These are phyloP conservation scores for Podaxis sp. DNA, from an alignment of 768 basidiomycete species.

Conservation along the genomic window DNA sequence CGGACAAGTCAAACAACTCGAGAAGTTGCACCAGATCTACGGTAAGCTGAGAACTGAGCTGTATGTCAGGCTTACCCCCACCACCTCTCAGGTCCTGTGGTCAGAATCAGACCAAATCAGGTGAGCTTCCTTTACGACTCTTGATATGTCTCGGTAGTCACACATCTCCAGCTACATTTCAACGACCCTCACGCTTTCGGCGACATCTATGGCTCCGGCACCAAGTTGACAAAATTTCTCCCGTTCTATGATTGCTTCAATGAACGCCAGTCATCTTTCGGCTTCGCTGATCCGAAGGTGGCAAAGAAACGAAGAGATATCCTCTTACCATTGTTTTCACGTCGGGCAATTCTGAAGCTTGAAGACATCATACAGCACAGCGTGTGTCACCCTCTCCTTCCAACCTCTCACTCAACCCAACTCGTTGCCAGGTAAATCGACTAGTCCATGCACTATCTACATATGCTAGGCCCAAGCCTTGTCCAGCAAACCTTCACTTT, in stretches of 20 bases:
- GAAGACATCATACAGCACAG: constrained; percentile 28
- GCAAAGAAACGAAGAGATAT: constrained; percentile 29
- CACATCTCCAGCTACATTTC: constrained; percentile 33
- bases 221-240: constrained; percentile 28
- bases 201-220: constrained; percentile 30
- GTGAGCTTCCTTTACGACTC: constrained; percentile 20
- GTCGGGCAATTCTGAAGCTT: constrained; percentile 30
- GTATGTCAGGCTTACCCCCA: neutral
- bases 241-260: constrained; percentile 27
- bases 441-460: constrained; percentile 20
- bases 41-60: constrained; percentile 16
- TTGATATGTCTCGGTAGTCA: neutral
- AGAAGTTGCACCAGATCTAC: constrained; percentile 25
- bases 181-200: constrained; percentile 30
- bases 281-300: constrained; percentile 23
- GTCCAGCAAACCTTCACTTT: constrained; percentile 22
- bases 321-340: constrained; percentile 33
- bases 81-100: constrained; percentile 31
- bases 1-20: constrained; percentile 26
- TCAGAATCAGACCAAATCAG: constrained; percentile 37
- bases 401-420: neutral
- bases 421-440: constrained; percentile 22
- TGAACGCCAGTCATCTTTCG: constrained; percentile 27
- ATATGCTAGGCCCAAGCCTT: neutral
- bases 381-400: constrained; percentile 18